These are phyloP conservation scores for Luffa acutangula DNA, from an alignment of 306 rosid genomes.

Conservation along the genomic window DNA sequence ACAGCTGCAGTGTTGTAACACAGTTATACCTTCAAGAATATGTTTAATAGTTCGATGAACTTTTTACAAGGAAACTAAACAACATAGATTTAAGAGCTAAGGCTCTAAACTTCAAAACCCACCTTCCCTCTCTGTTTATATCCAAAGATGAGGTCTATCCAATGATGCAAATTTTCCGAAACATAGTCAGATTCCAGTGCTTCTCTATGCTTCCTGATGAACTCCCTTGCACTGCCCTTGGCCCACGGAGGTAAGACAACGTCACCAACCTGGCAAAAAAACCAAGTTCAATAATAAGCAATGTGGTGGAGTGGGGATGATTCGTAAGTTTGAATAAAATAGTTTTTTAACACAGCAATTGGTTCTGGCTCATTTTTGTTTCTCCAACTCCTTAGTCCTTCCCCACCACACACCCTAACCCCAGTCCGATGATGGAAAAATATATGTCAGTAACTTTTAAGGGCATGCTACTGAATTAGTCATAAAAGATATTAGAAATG, in stretches of 20 bases:
- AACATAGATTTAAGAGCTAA: neutral
- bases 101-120: constrained; percentile 21
- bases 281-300: constrained; percentile 6
- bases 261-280: constrained; percentile 67
- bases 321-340: neutral
- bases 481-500: neutral
- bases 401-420: neutral
- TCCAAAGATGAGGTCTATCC: constrained; percentile 99
- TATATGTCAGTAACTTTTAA: neutral
- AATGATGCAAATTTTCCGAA: constrained; percentile 92
- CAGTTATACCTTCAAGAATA: neutral
- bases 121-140: constrained; percentile 99
- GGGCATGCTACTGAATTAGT: neutral
- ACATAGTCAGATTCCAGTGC: constrained; percentile 91
- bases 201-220: constrained; percentile 94
- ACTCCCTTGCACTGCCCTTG: constrained; percentile 84
- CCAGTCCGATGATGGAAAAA: neutral
- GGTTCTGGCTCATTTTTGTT: neutral
- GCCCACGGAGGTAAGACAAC: constrained; percentile 95
- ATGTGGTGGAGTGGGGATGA: neutral
- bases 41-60: neutral
- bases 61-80: neutral
- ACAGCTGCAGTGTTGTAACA: neutral
- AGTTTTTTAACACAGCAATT: neutral
- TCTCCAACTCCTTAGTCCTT: neutral